Conservation (phyloP, 176 grass and related monocot species). For the Typha latifolia region DNA sequence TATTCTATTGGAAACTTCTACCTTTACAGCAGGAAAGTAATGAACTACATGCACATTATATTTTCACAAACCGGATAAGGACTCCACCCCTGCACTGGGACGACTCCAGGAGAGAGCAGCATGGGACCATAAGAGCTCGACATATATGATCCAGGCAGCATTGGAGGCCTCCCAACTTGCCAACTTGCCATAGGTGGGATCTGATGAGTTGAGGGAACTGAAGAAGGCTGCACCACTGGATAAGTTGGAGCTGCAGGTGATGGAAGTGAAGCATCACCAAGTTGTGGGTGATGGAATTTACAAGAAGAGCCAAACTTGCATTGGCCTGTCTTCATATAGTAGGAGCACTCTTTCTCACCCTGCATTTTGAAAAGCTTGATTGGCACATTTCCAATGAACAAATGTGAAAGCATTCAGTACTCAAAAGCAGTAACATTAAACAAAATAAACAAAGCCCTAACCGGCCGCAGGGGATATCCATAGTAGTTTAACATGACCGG, state of each 20-base stretch:
- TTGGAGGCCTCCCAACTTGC: conserved; percentile 64
- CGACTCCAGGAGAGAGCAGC: conserved; percentile 57
- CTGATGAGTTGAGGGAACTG: conserved; percentile 44
- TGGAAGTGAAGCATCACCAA: conserved; percentile 19
- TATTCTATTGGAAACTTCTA: background rate
- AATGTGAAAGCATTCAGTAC: background rate
- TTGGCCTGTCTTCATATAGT: conserved; percentile 79
- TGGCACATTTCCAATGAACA: background rate
- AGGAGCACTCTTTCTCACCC: conserved; percentile 91
- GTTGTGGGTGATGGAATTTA: conserved; percentile 79
- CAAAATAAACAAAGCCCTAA: conserved; percentile 16
- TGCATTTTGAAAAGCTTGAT: conserved; percentile 23
- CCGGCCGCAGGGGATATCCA: conserved; percentile 62
- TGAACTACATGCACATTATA: background rate
- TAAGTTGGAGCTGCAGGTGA: conserved; percentile 35
- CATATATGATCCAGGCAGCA: conserved; percentile 21
- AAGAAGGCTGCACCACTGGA: conserved; percentile 32
- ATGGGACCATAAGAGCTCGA: conserved; percentile 73
- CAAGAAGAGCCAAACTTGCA: conserved; percentile 85
- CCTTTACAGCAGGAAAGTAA: conserved; percentile 1
- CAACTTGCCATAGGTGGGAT: conserved; percentile 50
- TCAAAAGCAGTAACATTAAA: background rate
- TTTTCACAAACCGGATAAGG: conserved; percentile 51
- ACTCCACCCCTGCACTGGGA: conserved; percentile 79
- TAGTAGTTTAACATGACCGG: conserved; percentile 47